phyloP scores from a whole-genome alignment of 139 green algal species.

The Chlamydomonas asymmetrica region DNA sequence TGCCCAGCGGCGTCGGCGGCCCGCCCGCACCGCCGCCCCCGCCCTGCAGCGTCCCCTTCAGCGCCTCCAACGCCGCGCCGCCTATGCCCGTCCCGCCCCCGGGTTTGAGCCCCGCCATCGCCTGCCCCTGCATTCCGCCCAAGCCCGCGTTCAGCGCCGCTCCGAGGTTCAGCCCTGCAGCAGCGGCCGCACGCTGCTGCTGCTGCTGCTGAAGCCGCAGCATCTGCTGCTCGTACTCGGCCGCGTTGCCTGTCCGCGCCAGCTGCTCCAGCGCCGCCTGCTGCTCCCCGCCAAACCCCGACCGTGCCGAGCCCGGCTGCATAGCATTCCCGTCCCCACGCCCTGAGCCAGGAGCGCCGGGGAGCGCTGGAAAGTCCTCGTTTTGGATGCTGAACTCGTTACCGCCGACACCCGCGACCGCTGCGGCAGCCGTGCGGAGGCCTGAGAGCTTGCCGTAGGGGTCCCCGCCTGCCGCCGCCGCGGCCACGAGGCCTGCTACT shows the following conservation, averaged over 20 bases:
- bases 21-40: background rate
- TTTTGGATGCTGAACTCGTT: slow-evolving; percentile 38
- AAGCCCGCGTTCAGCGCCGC: no score
- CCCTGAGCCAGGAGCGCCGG: slow-evolving; percentile 10
- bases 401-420: slow-evolving; percentile 6
- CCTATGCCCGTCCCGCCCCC: background rate
- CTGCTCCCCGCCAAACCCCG: slow-evolving; percentile 7
- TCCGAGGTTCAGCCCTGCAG: background rate
- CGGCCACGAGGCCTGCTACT: background rate
- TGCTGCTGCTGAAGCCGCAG: slow-evolving; percentile 34
- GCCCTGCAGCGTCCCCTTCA: background rate
- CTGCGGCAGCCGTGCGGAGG: slow-evolving; percentile 12
- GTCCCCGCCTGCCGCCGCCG: slow-evolving; percentile 1
- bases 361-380: slow-evolving; percentile 48
- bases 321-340: background rate
- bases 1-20: slow-evolving; percentile 1
- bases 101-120: background rate
- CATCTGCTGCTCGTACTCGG: slow-evolving; percentile 23
- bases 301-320: background rate
- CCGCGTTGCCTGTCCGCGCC: slow-evolving; percentile 10
- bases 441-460: slow-evolving; percentile 23
- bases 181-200: background rate
- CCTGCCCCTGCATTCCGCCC: background rate
- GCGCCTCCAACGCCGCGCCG: background rate
- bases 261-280: slow-evolving; percentile 5